These are phyloP conservation scores for Tricholoma terreum DNA, from an alignment of 768 basidiomycete genomes.

Conservation along the genomic window DNA sequence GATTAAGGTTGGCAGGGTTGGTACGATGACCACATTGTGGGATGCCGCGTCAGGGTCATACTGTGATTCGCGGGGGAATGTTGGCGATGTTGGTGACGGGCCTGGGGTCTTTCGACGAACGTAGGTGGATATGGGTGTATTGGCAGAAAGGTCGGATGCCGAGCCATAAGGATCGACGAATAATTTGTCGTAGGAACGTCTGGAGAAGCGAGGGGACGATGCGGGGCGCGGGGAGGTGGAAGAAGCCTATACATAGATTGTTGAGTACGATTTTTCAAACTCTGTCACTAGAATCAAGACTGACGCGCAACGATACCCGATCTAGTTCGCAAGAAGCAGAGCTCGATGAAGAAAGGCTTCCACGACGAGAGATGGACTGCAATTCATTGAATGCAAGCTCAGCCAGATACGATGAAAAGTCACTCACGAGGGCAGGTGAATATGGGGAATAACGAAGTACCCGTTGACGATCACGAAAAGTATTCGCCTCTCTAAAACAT, in stretches of 20 bases:
- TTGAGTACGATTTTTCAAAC: neutral
- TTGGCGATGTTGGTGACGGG: constrained; percentile 65
- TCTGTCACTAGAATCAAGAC: constrained; percentile 6
- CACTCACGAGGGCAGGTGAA: constrained; percentile 38
- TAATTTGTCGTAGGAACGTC: constrained; percentile 43
- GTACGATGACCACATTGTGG: constrained; percentile 56
- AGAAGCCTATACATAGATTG: constrained; percentile 25
- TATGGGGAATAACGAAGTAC: constrained; percentile 50
- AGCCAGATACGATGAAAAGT: constrained; percentile 2
- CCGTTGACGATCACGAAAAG: constrained; percentile 36
- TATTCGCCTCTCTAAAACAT: constrained; percentile 37
- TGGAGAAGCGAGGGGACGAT: constrained; percentile 41
- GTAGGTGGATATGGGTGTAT: constrained; percentile 77
- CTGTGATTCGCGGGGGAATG: constrained; percentile 49
- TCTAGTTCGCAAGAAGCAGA: constrained; percentile 39
- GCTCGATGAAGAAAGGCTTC: constrained; percentile 46
- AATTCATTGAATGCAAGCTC: neutral
- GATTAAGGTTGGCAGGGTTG: constrained; percentile 58
- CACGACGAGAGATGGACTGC: constrained; percentile 42
- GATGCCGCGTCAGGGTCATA: constrained; percentile 35
- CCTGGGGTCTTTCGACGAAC: constrained; percentile 78
- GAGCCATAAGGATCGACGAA: constrained; percentile 48
- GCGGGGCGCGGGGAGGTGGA: constrained; percentile 37
- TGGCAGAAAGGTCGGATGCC: constrained; percentile 50
- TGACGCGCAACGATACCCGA: constrained; percentile 34